A percentile compares a stretch with the other conserved stretches of the same genome.
Evolutionary conservation across 768 basidiomycete species (phyloP).

Genomic region (Mycena sanguinolenta): DNA sequence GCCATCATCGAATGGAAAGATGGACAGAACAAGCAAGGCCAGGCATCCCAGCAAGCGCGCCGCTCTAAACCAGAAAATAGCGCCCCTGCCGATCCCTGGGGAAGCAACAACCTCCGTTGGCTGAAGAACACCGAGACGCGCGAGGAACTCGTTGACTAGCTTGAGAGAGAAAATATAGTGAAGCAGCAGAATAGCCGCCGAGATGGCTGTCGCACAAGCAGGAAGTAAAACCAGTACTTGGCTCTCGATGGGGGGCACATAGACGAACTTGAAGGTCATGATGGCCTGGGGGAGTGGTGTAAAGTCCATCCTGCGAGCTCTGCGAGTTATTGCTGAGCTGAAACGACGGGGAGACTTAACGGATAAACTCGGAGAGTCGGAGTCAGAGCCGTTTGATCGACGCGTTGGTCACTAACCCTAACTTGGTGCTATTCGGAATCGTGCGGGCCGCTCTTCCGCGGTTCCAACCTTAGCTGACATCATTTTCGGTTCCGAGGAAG

Average conservation of each 20-base stretch:
- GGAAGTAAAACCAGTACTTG: neutral
- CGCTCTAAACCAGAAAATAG: conserved; percentile 60
- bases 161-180: conserved; percentile 12
- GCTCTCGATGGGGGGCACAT: neutral
- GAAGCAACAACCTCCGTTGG: neutral
- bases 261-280: neutral
- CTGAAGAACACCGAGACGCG: neutral
- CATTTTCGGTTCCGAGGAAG: too few species aligned
- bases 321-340: too few species aligned
- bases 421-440: too few species aligned
- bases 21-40: conserved; percentile 35
- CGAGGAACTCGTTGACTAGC: neutral
- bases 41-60: conserved; percentile 42
- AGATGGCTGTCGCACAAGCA: neutral
- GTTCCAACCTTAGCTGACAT: too few species aligned
- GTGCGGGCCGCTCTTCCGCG: too few species aligned
- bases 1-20: neutral
- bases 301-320: conserved; percentile 20
- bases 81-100: conserved; percentile 26
- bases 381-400: too few species aligned
- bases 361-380: too few species aligned
- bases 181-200: conserved; percentile 13
- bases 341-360: neutral
- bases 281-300: conserved; percentile 5
- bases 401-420: too few species aligned